A percentile compares a stretch with the other conserved stretches of the same genome.
These are phyloP conservation scores for Salicornia ramosissima DNA, from an alignment of 148 eudicot species.

Conservation along the genomic window DNA sequence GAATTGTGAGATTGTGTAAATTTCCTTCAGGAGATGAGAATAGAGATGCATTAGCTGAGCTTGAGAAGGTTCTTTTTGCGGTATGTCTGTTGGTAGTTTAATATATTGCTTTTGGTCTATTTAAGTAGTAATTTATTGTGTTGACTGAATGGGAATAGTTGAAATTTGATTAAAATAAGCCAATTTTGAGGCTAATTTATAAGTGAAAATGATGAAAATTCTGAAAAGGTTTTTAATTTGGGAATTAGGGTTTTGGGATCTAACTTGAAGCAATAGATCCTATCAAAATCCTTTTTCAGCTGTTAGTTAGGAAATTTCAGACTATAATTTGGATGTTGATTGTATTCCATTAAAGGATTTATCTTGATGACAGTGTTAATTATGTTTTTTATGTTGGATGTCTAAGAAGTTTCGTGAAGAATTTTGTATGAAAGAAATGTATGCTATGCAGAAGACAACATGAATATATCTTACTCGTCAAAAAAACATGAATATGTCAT, in stretches of 20 bases:
- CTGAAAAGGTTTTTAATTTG: background rate
- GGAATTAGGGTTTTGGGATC: background rate
- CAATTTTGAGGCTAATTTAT: background rate
- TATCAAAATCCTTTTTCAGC: too few species aligned
- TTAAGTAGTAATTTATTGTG: constrained; percentile 11
- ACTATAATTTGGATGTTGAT: too few species aligned
- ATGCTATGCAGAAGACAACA: too few species aligned
- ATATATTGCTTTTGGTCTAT: background rate
- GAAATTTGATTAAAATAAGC: background rate
- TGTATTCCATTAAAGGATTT: background rate
- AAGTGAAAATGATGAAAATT: background rate
- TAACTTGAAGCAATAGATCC: too few species aligned
- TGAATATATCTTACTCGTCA: too few species aligned
- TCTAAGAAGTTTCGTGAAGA: background rate
- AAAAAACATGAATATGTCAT: too few species aligned
- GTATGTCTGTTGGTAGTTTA: constrained; percentile 30
- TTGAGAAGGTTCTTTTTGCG: constrained; percentile 50
- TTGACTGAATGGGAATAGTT: background rate
- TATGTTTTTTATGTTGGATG: background rate
- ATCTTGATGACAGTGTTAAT: background rate
- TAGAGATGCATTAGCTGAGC: constrained; percentile 41
- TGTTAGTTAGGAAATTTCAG: too few species aligned
- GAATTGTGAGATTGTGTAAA: constrained; percentile 49
- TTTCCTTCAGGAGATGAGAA: constrained; percentile 45
- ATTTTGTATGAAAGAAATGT: background rate